Evolutionary conservation across 208 protist species (phyloP).

Genomic region (Crithidia brevicula): DNA sequence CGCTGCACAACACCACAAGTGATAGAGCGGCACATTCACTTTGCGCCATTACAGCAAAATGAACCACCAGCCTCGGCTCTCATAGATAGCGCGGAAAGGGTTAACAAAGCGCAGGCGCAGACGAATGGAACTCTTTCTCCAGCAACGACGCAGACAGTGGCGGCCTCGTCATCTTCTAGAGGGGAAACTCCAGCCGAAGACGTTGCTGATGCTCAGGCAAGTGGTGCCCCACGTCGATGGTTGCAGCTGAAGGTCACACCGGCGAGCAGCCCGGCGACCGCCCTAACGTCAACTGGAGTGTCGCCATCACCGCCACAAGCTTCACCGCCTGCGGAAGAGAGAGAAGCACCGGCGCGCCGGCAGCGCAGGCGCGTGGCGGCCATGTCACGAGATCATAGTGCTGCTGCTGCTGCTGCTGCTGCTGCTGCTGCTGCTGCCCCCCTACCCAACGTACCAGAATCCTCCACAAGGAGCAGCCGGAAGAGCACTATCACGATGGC

Average conservation of each 20-base stretch:
- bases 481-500: no score
- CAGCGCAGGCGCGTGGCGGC: no score
- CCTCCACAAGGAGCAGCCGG: background rate
- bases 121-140: background rate
- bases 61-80: no score
- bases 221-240: background rate
- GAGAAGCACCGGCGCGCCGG: background rate
- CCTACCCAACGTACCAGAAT: background rate
- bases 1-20: background rate
- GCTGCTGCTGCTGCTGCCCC: background rate
- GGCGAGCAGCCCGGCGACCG: background rate
- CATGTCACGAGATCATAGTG: no score
- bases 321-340: background rate
- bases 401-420: background rate
- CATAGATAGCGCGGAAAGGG: no score
- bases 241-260: constrained; percentile 1
- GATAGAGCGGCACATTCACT: constrained; percentile 1
- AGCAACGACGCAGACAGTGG: background rate
- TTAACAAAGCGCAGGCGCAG: background rate
- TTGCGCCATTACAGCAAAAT: no score
- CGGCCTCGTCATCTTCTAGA: background rate
- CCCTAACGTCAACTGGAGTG: background rate
- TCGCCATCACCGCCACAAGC: background rate
- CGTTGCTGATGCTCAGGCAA: background rate
- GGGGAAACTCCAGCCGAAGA: background rate